Conservation (phyloP, 257 asterid species). For the Handroanthus guayacan region DNA sequence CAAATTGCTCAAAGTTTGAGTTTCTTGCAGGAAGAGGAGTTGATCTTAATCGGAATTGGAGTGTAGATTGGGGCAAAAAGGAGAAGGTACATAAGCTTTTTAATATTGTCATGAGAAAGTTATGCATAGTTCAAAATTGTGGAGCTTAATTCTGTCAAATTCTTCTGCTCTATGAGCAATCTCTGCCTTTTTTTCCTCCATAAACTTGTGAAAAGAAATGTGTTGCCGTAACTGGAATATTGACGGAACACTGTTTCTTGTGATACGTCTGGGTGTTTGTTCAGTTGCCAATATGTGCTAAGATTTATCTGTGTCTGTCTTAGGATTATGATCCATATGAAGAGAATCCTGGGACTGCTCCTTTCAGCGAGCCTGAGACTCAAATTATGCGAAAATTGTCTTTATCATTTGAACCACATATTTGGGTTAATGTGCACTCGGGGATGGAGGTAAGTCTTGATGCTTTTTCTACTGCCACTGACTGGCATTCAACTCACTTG, state of each 20-base stretch:
- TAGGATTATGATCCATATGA: slow-evolving; percentile 97
- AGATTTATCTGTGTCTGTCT: slow-evolving; percentile 36
- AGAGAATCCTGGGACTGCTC: slow-evolving; percentile 92
- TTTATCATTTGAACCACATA: slow-evolving; percentile 87
- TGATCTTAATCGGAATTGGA: slow-evolving; percentile 96
- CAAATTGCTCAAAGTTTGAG: slow-evolving; percentile 26
- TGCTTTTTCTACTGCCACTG: slow-evolving; percentile 29
- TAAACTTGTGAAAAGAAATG: slow-evolving; percentile 7
- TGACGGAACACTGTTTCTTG: slow-evolving; percentile 17
- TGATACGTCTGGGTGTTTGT: slow-evolving; percentile 7
- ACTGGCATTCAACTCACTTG: slow-evolving; percentile 10
- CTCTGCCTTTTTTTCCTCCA: slow-evolving; percentile 1
- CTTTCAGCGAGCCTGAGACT: slow-evolving; percentile 97
- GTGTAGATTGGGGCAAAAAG: slow-evolving; percentile 98
- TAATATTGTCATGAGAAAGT: slow-evolving; percentile 22
- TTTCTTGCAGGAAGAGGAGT: slow-evolving; percentile 89
- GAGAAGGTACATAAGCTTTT: slow-evolving; percentile 71
- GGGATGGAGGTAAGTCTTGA: slow-evolving; percentile 89
- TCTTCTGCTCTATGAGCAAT: slow-evolving; percentile 15
- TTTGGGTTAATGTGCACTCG: slow-evolving; percentile 99
- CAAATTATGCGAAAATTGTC: slow-evolving; percentile 88
- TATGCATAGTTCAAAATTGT: slow-evolving; percentile 6
- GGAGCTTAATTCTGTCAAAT: slow-evolving; percentile 22
- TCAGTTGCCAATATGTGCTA: slow-evolving; percentile 27
- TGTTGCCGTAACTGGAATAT: not conserved